Base-by-base conservation (phyloP, 192 early-diverging fungal species). In the Backusella psychrophila region DNA sequence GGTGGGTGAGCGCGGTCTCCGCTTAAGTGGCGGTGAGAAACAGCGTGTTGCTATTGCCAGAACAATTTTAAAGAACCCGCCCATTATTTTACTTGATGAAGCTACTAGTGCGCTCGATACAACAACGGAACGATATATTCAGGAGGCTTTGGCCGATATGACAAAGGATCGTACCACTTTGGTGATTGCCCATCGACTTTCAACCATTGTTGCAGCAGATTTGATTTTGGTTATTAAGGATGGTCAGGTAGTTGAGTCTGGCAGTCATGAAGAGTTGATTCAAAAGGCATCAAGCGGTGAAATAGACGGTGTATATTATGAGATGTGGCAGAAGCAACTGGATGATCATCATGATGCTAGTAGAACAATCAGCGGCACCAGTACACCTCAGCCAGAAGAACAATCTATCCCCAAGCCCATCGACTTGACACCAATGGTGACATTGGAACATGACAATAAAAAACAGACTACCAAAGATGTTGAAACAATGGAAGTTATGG, bases 321-420 rank as follows among this genome's bases (percentile, higher is more conserved):
- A 91, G 69, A 95, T 97, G 94, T 97, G 96, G 96, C 92, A 92
- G 76, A 91, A 94, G 78, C 96, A 98, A 88, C 83, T 92, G 41
- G 81, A 85, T 1, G 92, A 94, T 46, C 87, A 89, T 26, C 34
- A 67, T 6, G 73, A 74, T 12, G 56, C 56, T 11, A 63, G 56
- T 29, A 63, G 56, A 63, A 65, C 52, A 6, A 9, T 34, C 36
- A 72, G 71, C 26, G 71, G 46, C 31, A 41, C 46, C 6, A 44
- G 26, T 31, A 33, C 70, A 42, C 70, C 70, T 21, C 21, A 63
- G 4, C 56, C 56, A 11, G 56, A 63, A 29, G 56, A 63, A 63
- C 21, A 26, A 14, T 7, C 0, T 63, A 63, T 63, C 21, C 56
- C 56, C 9, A 63, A 63, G 4, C 56, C 56, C 12, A 63, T 63